These are phyloP conservation scores for Mallotus repandus DNA, from an alignment of 441 rosid species.

Conservation along the genomic window DNA sequence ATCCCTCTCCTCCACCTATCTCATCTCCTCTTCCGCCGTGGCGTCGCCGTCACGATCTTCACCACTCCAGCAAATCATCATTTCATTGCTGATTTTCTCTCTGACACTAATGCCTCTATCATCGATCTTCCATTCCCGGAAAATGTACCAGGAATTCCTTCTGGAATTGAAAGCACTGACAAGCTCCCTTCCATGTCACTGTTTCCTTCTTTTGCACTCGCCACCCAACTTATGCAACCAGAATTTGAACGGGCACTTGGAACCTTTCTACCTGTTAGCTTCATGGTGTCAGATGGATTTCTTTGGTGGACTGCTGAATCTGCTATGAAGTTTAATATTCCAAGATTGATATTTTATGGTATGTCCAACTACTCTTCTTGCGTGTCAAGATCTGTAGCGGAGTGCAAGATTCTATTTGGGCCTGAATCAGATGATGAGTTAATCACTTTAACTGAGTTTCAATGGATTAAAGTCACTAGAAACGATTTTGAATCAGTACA, in stretches of 20 bases:
- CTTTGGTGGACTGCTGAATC: conserved; percentile 80
- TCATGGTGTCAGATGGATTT: conserved; percentile 63
- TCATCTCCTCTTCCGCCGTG: conserved; percentile 55
- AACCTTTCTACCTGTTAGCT: conserved; percentile 39
- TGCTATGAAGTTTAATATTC: conserved; percentile 53
- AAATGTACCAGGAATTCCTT: conserved; percentile 42
- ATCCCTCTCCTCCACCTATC: conserved; percentile 69
- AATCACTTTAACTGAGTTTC: conserved; percentile 47
- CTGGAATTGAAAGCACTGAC: conserved; percentile 63
- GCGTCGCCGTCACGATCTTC: conserved; percentile 47
- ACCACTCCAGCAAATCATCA: conserved; percentile 62
- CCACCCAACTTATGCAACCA: conserved; percentile 60
- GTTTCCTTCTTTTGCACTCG: conserved; percentile 40
- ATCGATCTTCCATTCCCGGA: conserved; percentile 54
- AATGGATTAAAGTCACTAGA: conserved; percentile 55
- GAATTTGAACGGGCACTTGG: conserved; percentile 43
- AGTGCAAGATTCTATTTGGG: conserved; percentile 18
- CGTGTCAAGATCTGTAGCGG: neutral
- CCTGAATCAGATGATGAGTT: conserved; percentile 39
- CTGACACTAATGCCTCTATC: conserved; percentile 38
- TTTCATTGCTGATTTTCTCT: conserved; percentile 46
- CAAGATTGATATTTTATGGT: conserved; percentile 50
- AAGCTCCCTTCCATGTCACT: conserved; percentile 60
- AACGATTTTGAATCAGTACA: conserved; percentile 29
- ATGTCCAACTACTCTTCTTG: conserved; percentile 29